A percentile compares a stretch with the other conserved stretches of the same genome.
phyloP scores from a whole-genome alignment of 371 early-diverging fungal genomes.

The Homolaphlyctis polyrhiza region DNA sequence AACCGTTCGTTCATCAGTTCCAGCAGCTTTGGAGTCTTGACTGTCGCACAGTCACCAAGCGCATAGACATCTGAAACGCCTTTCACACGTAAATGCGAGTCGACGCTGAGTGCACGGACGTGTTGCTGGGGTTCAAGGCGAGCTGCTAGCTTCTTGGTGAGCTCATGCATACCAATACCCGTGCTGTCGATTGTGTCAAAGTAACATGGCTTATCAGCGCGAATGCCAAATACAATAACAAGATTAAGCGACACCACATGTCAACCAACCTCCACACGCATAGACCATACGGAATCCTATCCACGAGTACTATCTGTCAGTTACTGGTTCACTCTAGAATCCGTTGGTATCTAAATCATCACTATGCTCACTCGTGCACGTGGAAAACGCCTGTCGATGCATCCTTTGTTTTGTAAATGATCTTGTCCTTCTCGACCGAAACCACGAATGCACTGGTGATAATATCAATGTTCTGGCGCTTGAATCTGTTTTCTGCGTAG shows the following conservation, averaged over 20 bases:
- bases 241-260: neutral
- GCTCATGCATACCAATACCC: slow-evolving; percentile 37
- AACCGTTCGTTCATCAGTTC: slow-evolving; percentile 14
- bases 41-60: slow-evolving; percentile 40
- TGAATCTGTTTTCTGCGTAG: slow-evolving; percentile 29
- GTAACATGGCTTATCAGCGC: neutral
- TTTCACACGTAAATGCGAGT: slow-evolving; percentile 17
- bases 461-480: slow-evolving; percentile 24
- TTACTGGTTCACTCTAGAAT: neutral
- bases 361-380: slow-evolving; percentile 10
- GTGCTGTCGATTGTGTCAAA: slow-evolving; percentile 12
- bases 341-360: neutral
- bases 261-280: slow-evolving; percentile 29
- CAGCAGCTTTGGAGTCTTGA: slow-evolving; percentile 63
- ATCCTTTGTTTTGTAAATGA: slow-evolving; percentile 20
- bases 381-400: slow-evolving; percentile 2
- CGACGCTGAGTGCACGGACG: slow-evolving; percentile 37
- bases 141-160: slow-evolving; percentile 13
- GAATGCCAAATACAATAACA: neutral
- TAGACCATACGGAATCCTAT: slow-evolving; percentile 29
- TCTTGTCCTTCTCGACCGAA: slow-evolving; percentile 21
- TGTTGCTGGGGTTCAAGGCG: slow-evolving; percentile 52
- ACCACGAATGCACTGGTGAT: slow-evolving; percentile 28
- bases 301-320: neutral
- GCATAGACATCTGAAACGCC: slow-evolving; percentile 31